Conservation (phyloP, 2,329 filamentous ascomycete species). For the Rhexocercosporidium sp. region DNA sequence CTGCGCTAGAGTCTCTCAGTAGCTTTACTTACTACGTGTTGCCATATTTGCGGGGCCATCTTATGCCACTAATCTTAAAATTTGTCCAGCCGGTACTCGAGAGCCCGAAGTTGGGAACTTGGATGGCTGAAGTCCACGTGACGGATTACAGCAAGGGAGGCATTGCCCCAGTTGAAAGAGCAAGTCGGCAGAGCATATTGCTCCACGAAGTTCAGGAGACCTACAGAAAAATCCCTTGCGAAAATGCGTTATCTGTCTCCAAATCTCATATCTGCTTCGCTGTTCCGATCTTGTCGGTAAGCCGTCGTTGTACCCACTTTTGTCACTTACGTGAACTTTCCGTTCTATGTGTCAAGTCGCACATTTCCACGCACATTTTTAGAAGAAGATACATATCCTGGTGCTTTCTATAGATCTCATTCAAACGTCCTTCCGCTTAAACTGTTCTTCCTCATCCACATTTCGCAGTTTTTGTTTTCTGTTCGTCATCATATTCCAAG, state of each 20-base stretch:
- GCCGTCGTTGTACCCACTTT: constrained; percentile 13
- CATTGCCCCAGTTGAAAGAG: neutral
- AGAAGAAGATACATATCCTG: neutral
- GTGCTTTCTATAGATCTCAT: neutral
- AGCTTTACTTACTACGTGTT: neutral
- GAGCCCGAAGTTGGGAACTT: neutral
- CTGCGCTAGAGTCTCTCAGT: neutral
- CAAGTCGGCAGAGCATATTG: neutral
- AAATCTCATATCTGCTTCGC: constrained; percentile 4
- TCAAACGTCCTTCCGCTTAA: neutral
- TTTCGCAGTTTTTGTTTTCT: neutral
- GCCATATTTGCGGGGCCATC: too few relatives aligned
- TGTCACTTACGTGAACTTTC: constrained; percentile 2
- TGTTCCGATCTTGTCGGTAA: constrained; percentile 10
- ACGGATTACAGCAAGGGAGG: neutral
- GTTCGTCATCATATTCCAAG: neutral
- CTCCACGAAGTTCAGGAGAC: too few relatives aligned
- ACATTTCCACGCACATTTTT: neutral
- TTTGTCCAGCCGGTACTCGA: neutral
- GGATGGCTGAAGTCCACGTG: neutral
- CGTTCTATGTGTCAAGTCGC: neutral
- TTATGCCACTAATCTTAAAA: neutral
- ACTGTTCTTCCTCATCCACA: neutral
- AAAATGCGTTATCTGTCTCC: neutral
- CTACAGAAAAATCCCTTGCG: too few relatives aligned